Conservation (phyloP, 1,139 yeast species). For the Meyerozyma guilliermondii region DNA sequence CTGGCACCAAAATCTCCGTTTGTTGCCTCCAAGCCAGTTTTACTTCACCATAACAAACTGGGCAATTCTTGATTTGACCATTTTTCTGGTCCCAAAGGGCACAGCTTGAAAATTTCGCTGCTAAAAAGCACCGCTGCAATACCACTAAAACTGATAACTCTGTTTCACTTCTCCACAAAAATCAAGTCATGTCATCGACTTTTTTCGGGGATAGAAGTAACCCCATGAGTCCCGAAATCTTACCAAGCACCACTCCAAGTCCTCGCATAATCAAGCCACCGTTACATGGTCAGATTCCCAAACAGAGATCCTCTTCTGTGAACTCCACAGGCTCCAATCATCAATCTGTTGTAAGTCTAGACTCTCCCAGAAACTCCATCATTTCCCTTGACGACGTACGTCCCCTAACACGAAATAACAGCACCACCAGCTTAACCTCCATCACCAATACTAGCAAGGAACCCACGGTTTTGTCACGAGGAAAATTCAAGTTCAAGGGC, state of each 20-base stretch:
- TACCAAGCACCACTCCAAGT: constrained; percentile 1
- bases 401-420: constrained; percentile 10
- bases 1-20: too few relatives aligned
- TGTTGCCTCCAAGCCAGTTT: too few relatives aligned
- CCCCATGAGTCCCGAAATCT: constrained; percentile 1
- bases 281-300: constrained; percentile 5
- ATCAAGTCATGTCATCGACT: not conserved
- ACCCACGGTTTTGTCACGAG: constrained; percentile 3
- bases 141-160: too few relatives aligned
- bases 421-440: constrained; percentile 10
- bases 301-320: constrained; percentile 11
- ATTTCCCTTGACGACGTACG: constrained; percentile 11
- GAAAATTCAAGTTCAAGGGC: constrained; percentile 1
- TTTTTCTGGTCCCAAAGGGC: too few relatives aligned
- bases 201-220: not conserved
- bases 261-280: constrained; percentile 4
- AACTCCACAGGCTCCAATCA: constrained; percentile 10
- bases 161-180: not conserved
- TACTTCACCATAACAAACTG: too few relatives aligned
- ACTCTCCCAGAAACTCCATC: constrained; percentile 11
- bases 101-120: too few relatives aligned
- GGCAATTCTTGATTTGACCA: too few relatives aligned
- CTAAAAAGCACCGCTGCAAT: too few relatives aligned
- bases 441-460: not conserved
- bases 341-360: constrained; percentile 11